These are phyloP conservation scores for Podaxis carcinomalis DNA, from an alignment of 768 basidiomycete species.

Conservation along the genomic window DNA sequence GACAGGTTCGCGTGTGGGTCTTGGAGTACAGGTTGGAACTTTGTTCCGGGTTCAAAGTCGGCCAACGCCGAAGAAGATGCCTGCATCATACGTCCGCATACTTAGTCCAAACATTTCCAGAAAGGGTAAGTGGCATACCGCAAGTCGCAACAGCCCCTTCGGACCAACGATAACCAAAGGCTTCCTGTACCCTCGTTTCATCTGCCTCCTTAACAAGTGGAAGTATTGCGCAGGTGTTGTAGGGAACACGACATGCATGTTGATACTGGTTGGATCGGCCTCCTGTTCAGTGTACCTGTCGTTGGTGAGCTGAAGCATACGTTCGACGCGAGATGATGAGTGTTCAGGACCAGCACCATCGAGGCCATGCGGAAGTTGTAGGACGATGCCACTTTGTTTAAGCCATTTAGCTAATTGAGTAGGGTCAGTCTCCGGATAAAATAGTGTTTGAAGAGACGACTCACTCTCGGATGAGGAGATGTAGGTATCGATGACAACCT, in stretches of 20 bases:
- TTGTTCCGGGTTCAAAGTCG: constrained; percentile 55
- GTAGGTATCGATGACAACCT: constrained; percentile 88
- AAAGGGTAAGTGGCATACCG: constrained; percentile 40
- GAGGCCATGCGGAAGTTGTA: constrained; percentile 85
- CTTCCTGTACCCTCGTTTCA: constrained; percentile 81
- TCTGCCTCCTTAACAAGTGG: constrained; percentile 86
- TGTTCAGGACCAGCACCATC: constrained; percentile 95
- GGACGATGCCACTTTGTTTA: constrained; percentile 82
- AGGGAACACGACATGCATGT: constrained; percentile 82
- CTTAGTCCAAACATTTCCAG: background rate
- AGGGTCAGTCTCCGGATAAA: background rate
- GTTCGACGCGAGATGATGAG: constrained; percentile 82
- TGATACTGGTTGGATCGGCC: constrained; percentile 49
- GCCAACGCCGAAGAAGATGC: constrained; percentile 65
- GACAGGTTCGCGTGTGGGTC: constrained; percentile 38
- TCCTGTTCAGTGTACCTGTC: constrained; percentile 46
- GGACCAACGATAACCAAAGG: constrained; percentile 83
- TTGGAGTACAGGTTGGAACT: constrained; percentile 65
- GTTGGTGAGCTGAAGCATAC: constrained; percentile 90
- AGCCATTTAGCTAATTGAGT: constrained; percentile 77
- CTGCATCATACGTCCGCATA: constrained; percentile 29
- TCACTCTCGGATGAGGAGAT: constrained; percentile 79
- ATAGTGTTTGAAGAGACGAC: constrained; percentile 19
- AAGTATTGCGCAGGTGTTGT: constrained; percentile 92
- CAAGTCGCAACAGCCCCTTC: constrained; percentile 74